phyloP scores from a whole-genome alignment of 805 yeast genomes.

The Lipomyces orientalis region DNA sequence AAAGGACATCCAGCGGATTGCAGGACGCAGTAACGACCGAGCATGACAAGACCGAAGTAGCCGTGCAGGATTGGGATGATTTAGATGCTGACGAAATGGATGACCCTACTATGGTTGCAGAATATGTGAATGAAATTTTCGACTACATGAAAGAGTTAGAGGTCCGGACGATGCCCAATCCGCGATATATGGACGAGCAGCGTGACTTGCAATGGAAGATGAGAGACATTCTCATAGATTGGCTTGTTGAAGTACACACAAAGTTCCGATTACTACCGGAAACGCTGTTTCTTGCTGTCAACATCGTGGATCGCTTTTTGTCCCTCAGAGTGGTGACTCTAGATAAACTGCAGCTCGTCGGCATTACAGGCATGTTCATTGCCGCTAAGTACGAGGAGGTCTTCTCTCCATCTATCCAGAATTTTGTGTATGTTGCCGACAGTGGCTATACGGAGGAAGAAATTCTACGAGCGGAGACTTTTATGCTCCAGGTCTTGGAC shows the following conservation, averaged over 20 bases:
- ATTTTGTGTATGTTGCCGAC: constrained; percentile 91
- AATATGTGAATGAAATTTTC: constrained; percentile 87
- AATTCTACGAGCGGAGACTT: constrained; percentile 84
- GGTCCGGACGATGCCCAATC: constrained; percentile 70
- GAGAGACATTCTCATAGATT: constrained; percentile 84
- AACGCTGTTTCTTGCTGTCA: constrained; percentile 83
- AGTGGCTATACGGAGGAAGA: constrained; percentile 83
- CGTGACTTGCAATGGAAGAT: constrained; percentile 89
- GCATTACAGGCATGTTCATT: constrained; percentile 90
- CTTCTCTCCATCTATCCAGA: constrained; percentile 90
- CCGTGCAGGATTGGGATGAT: constrained; percentile 38
- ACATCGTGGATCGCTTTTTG: constrained; percentile 87
- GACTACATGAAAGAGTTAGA: constrained; percentile 79
- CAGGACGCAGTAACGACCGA: constrained; percentile 19
- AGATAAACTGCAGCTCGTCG: constrained; percentile 87
- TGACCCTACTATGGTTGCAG: constrained; percentile 81
- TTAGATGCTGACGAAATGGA: constrained; percentile 48
- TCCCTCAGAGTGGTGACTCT: constrained; percentile 77
- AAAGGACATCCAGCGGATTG: constrained; percentile 13
- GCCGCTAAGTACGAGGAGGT: constrained; percentile 97
- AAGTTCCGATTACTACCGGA: constrained; percentile 89
- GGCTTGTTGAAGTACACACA: constrained; percentile 97
- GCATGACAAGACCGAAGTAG: constrained; percentile 8
- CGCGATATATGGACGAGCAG: constrained; percentile 82
- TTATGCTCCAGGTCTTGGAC: constrained; percentile 86